A percentile compares a stretch with the other conserved stretches of the same genome.
Evolutionary conservation across 2,329 filamentous ascomycete genomes (phyloP).

Genomic region (Cladosporium sphaerospermum): DNA sequence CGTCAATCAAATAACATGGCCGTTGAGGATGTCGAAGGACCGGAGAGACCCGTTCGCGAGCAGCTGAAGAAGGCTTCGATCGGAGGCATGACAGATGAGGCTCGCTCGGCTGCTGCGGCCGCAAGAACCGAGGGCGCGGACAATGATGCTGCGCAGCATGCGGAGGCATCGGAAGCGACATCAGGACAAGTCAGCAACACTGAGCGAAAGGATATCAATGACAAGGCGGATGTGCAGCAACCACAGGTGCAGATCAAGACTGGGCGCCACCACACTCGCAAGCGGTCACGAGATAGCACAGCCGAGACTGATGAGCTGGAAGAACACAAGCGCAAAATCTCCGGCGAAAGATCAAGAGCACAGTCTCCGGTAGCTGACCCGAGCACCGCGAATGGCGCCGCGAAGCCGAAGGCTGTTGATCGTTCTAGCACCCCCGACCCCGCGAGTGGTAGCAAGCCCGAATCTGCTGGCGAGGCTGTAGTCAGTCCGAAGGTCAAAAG

Average conservation of each 20-base stretch:
- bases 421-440: conserved; percentile 5
- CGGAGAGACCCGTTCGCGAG: conserved; percentile 54
- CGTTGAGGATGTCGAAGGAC: conserved; percentile 37
- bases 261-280: conserved; percentile 33
- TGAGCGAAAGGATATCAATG: neutral
- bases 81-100: conserved; percentile 25
- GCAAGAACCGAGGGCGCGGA: conserved; percentile 8
- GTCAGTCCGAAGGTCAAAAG: conserved; percentile 46
- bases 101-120: conserved; percentile 10
- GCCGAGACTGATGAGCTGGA: conserved; percentile 29
- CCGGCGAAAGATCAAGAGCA: conserved; percentile 26
- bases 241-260: conserved; percentile 23
- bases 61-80: conserved; percentile 59
- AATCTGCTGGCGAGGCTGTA: conserved; percentile 17
- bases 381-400: neutral
- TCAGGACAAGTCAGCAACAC: neutral
- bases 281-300: conserved; percentile 42
- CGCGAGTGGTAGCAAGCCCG: conserved; percentile 1
- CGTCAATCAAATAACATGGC: conserved; percentile 18
- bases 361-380: conserved; percentile 15
- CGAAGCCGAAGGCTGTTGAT: neutral
- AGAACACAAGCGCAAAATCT: conserved; percentile 29
- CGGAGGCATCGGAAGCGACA: neutral
- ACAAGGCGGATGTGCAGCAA: conserved; percentile 15
- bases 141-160: conserved; percentile 6